Conservation (phyloP, 495 filamentous ascomycete species). For the Chaetomium fimeti region DNA sequence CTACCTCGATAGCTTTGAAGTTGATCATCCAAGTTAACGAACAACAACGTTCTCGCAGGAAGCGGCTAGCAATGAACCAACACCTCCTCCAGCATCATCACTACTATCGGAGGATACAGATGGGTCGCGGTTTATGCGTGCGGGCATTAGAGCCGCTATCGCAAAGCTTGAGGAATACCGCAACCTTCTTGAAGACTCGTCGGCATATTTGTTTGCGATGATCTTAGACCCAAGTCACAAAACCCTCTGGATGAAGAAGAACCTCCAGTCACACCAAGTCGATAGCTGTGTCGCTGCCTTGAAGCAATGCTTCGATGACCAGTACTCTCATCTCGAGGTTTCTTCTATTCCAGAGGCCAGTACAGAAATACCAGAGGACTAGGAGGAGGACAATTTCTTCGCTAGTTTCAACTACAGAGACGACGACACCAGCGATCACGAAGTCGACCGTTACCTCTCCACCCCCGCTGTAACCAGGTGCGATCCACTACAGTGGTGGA, state of each 20-base stretch:
- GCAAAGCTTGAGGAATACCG: background rate
- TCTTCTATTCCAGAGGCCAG: background rate
- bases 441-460: too few relatives aligned
- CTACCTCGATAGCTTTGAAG: too few relatives aligned
- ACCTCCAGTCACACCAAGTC: background rate
- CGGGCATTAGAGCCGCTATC: background rate
- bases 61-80: too few relatives aligned
- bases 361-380: background rate
- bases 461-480: background rate
- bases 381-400: background rate
- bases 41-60: too few relatives aligned
- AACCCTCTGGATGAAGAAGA: background rate
- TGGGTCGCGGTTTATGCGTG: background rate
- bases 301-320: background rate
- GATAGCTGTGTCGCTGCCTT: background rate
- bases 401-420: background rate
- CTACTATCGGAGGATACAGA: background rate
- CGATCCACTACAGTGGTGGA: background rate
- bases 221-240: constrained; percentile 1
- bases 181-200: background rate
- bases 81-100: too few relatives aligned
- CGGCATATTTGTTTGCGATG: constrained; percentile 1
- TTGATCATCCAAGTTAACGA: too few relatives aligned
- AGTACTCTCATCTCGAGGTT: background rate
- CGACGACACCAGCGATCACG: background rate